Conservation (phyloP, 148 eudicot species). For the Mesembryanthemum crystallinum region DNA sequence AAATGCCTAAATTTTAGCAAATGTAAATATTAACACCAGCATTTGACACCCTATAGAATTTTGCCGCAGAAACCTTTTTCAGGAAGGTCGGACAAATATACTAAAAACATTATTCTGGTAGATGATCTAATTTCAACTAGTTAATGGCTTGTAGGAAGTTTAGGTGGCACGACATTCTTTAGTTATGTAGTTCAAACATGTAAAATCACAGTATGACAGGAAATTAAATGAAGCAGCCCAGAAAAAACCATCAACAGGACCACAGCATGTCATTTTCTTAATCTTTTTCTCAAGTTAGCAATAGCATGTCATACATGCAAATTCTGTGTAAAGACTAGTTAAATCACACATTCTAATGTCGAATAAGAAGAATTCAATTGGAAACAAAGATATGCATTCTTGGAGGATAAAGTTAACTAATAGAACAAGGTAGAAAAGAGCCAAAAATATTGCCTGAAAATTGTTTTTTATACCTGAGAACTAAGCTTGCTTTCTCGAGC, state of each 20-base stretch:
- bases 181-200: neutral
- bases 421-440: neutral
- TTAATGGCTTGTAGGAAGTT: neutral
- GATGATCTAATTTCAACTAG: neutral
- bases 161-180: neutral
- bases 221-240: neutral
- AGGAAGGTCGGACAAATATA: no score
- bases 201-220: neutral
- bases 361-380: neutral
- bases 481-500: conserved; percentile 77
- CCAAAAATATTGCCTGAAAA: neutral
- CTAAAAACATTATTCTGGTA: no score
- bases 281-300: no score
- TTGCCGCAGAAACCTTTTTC: neutral
- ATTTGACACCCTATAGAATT: neutral
- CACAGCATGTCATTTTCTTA: neutral
- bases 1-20: neutral
- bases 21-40: neutral
- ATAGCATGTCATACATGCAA: neutral
- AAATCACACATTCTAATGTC: neutral
- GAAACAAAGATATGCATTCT: neutral
- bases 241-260: neutral
- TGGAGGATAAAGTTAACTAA: neutral
- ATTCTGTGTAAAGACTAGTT: neutral
- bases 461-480: conserved; percentile 61